Percentiles rank a stretch among this genome's conserved stretches.
These are phyloP conservation scores for Mikania micrantha DNA, from an alignment of 129 eudicot species.

Conservation along the genomic window DNA sequence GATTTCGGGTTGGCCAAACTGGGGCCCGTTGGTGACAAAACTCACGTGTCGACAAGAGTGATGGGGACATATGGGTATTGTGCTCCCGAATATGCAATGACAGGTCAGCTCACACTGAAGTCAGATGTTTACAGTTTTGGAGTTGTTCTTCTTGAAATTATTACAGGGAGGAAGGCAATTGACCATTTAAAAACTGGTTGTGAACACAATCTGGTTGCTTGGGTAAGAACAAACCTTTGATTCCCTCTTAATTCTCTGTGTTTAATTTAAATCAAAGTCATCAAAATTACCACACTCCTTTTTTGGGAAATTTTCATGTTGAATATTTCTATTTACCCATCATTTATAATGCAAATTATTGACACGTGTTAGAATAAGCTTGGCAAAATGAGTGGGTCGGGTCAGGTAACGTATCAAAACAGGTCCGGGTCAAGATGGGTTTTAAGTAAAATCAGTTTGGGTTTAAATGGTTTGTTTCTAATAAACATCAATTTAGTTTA, in stretches of 20 bases:
- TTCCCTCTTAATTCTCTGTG: conserved; percentile 3
- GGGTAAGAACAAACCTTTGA: conserved; percentile 36
- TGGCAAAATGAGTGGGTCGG: too few species aligned
- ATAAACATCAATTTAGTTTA: too few species aligned
- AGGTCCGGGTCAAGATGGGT: too few species aligned
- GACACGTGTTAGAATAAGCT: too few species aligned
- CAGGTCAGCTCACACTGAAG: conserved; percentile 45
- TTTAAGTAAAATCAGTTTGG: too few species aligned
- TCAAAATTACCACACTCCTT: neutral
- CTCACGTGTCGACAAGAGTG: conserved; percentile 47
- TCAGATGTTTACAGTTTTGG: conserved; percentile 48
- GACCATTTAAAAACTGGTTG: conserved; percentile 34
- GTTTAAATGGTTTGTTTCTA: too few species aligned
- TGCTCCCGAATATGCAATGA: conserved; percentile 65
- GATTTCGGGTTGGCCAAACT: conserved; percentile 49
- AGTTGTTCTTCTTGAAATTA: conserved; percentile 44
- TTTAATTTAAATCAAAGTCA: neutral
- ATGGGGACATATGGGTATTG: conserved; percentile 65
- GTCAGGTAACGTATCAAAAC: too few species aligned
- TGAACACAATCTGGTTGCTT: conserved; percentile 47
- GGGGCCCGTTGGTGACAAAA: conserved; percentile 44
- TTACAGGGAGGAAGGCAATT: conserved; percentile 44
- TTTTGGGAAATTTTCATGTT: neutral
- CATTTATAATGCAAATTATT: neutral
- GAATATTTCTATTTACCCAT: neutral